Percentiles rank a stretch among this genome's conserved stretches.
Evolutionary conservation across 1,284 basidiomycete genomes (phyloP).

Genomic region (Naganishia albida): DNA sequence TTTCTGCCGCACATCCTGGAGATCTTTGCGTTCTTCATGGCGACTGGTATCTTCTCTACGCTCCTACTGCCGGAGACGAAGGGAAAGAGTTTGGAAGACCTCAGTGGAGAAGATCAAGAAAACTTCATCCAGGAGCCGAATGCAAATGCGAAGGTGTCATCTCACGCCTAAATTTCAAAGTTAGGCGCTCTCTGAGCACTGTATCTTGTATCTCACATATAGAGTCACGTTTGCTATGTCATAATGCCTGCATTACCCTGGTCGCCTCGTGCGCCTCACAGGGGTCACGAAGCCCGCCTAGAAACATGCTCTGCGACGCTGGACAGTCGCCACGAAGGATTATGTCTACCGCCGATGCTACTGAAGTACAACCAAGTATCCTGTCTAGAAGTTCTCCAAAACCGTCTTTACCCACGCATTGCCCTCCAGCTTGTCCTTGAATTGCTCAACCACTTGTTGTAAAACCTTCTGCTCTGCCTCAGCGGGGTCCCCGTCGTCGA

Average conservation of each 20-base stretch:
- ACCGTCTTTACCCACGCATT: constrained; percentile 76
- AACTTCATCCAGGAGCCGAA: constrained; percentile 58
- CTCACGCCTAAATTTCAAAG: background rate
- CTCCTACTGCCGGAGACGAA: constrained; percentile 76
- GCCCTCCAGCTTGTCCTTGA: constrained; percentile 66
- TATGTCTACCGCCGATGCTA: too few species aligned
- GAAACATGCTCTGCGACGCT: too few species aligned
- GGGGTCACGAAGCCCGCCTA: too few species aligned
- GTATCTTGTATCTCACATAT: too few species aligned
- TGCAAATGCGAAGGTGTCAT: constrained; percentile 8
- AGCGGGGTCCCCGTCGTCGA: constrained; percentile 58
- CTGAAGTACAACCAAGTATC: too few species aligned
- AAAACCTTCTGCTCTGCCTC: constrained; percentile 68
- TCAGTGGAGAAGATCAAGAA: constrained; percentile 67
- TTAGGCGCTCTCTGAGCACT: background rate
- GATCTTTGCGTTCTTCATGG: constrained; percentile 52
- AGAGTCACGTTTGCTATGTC: too few species aligned
- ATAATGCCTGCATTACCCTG: too few species aligned
- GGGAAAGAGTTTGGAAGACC: constrained; percentile 65
- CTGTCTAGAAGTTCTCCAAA: constrained; percentile 56
- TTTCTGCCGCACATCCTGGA: constrained; percentile 60
- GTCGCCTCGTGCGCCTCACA: too few species aligned
- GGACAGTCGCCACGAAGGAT: too few species aligned
- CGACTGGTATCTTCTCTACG: constrained; percentile 63
- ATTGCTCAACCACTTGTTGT: constrained; percentile 66